phyloP scores from a whole-genome alignment of 345 rosid species.

The Salix koriyanagi region DNA sequence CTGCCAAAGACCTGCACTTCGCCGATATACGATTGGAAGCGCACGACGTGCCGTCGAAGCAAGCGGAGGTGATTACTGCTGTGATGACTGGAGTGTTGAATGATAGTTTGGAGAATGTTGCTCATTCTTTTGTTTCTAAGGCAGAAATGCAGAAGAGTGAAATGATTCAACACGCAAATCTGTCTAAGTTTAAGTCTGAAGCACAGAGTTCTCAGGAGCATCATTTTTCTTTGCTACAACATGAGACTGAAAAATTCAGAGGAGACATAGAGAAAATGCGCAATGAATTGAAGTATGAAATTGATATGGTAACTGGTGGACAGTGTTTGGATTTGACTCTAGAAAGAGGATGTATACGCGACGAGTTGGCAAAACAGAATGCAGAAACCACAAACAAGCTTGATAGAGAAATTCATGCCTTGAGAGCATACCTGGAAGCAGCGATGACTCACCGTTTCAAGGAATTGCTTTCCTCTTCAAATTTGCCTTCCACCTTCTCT shows the following conservation, averaged over 20 bases:
- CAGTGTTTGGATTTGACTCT: slow-evolving; percentile 95
- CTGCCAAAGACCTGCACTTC: no score
- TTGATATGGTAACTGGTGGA: slow-evolving; percentile 86
- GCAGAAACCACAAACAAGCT: slow-evolving; percentile 93
- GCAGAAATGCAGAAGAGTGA: slow-evolving; percentile 85
- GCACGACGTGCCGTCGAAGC: slow-evolving; percentile 81
- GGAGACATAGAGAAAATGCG: slow-evolving; percentile 84
- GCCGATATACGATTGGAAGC: slow-evolving; percentile 49
- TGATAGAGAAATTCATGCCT: slow-evolving; percentile 86
- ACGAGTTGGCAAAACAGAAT: slow-evolving; percentile 84
- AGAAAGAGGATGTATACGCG: slow-evolving; percentile 91
- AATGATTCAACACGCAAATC: slow-evolving; percentile 73
- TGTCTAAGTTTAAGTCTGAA: slow-evolving; percentile 82
- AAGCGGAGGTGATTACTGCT: slow-evolving; percentile 85
- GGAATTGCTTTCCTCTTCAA: no score
- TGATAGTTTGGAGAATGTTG: slow-evolving; percentile 86
- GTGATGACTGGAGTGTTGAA: slow-evolving; percentile 82
- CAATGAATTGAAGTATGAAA: slow-evolving; percentile 87
- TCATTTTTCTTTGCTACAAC: slow-evolving; percentile 76
- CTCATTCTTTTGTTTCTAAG: slow-evolving; percentile 72
- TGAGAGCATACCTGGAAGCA: slow-evolving; percentile 85
- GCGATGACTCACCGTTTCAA: slow-evolving; percentile 25
- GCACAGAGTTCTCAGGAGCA: slow-evolving; percentile 87
- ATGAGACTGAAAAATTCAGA: slow-evolving; percentile 73
- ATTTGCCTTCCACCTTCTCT: no score